Evolutionary conservation across 768 basidiomycete genomes (phyloP).

Genomic region (Termitomyces sp.): DNA sequence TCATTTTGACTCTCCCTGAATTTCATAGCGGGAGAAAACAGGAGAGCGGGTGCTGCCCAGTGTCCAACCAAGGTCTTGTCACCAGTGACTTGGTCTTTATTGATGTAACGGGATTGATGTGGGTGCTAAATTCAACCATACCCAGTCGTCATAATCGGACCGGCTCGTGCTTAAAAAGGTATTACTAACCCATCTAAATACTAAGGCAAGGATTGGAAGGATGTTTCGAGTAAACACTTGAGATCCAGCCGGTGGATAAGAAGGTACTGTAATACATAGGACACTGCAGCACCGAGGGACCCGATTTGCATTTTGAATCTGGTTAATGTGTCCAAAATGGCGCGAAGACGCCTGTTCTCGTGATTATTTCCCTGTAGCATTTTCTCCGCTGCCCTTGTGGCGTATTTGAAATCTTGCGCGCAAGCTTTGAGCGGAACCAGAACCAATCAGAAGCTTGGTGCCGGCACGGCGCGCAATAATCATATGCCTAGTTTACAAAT

Average conservation of each 20-base stretch:
- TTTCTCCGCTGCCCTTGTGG: background rate
- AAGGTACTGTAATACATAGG: background rate
- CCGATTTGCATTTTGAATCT: background rate
- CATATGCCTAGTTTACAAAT: background rate
- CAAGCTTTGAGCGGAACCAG: too few relatives aligned
- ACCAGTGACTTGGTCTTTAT: background rate
- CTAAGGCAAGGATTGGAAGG: background rate
- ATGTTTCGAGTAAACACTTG: background rate
- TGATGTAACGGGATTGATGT: background rate
- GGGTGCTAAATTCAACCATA: background rate
- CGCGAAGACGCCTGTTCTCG: background rate
- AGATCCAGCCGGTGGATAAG: background rate
- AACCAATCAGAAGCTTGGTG: background rate
- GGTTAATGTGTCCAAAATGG: background rate
- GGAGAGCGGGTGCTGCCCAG: background rate
- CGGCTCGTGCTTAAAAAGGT: background rate
- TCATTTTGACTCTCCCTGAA: conserved; percentile 3
- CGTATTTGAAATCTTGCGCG: background rate
- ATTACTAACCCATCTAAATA: background rate
- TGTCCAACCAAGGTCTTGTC: background rate
- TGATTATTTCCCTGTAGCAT: background rate
- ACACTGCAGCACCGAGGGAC: background rate
- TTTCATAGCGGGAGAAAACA: background rate
- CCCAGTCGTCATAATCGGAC: background rate
- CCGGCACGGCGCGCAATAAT: background rate